Percentiles rank a stretch among this genome's conserved stretches.
phyloP scores from a whole-genome alignment of 1,284 basidiomycete species.

The Sporisorium sorghi region DNA sequence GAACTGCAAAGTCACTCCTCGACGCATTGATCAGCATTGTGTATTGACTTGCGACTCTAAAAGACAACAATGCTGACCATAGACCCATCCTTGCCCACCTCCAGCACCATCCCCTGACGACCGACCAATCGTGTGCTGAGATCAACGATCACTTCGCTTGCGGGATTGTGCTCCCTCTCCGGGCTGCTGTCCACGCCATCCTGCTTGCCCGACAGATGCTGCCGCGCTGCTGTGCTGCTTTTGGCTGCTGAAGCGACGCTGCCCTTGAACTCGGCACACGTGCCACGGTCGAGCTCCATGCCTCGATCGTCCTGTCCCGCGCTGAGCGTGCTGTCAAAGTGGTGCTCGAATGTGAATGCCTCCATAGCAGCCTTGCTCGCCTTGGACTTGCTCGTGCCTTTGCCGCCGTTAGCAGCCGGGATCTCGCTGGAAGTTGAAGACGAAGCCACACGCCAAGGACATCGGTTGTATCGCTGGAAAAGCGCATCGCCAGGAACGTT shows the following conservation, averaged over 20 bases:
- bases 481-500: constrained; percentile 50
- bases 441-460: constrained; percentile 38
- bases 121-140: constrained; percentile 43
- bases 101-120: constrained; percentile 39
- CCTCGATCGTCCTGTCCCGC: constrained; percentile 30
- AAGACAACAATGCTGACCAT: constrained; percentile 48
- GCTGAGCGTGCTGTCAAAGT: constrained; percentile 37
- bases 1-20: too few species aligned
- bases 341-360: constrained; percentile 29
- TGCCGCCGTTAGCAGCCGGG: neutral
- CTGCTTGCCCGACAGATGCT: constrained; percentile 3
- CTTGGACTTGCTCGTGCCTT: constrained; percentile 16
- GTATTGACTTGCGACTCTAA: constrained; percentile 1
- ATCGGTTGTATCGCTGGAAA: constrained; percentile 49
- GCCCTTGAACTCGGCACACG: constrained; percentile 41
- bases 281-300: constrained; percentile 50
- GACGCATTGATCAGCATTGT: too few species aligned
- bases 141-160: constrained; percentile 39
- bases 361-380: neutral
- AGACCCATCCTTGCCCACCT: constrained; percentile 39
- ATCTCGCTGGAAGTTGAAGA: neutral
- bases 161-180: constrained; percentile 18
- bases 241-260: neutral
- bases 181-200: constrained; percentile 19
- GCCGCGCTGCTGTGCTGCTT: neutral